Evolutionary conservation across 768 basidiomycete genomes (phyloP), one percentile per base, ranked within the genome.

Genomic region (Lactarius hengduanensis): DNA sequence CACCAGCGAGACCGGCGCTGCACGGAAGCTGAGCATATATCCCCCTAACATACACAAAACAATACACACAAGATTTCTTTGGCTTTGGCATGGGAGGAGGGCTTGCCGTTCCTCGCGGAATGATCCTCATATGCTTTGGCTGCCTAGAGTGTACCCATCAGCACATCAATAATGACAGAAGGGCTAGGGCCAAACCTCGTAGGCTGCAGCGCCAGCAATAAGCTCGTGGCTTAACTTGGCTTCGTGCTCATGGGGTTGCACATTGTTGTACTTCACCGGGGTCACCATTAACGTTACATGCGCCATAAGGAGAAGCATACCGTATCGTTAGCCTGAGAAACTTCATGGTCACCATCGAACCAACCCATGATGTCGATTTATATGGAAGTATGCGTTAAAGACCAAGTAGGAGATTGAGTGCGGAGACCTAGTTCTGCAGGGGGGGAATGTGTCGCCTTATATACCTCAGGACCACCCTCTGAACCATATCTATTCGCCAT

Each of bases 121-220:
- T 91, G 89, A 0, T 84, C 69, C 69, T 90, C 80, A 72, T 83
- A 90, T 1, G 84, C 82, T 73, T 87, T 89, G 57, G 81, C 81
- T 64, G 88, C 88, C 86, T 67, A 34, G n/a, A 22, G 28, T 28
- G 36, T 86, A 65, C 15, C 26, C 36, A 50, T 16, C 54, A n/a
- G 28, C 18, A 34, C 28, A 36, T 62, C 13, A 43, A 20, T 47
- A 50, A 60, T 6, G 26, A 3, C 30, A 26, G 16, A 20, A 34
- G n/a, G 0, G 30, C 40, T 4, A n/a, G 32, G 40, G 50, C 4
- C 40, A 18, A 56, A 67, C 88, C 86, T 85, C 86, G 75, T 81
- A 90, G 34, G 86, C 75, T 7, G 88, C 88, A 55, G 89, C 89
- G 50, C 77, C 87, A 57, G 86, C 85, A 68, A 91, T 80, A 53